Evolutionary conservation across 2,329 filamentous ascomycete species (phyloP).

Genomic region (Colletotrichum cordylinicola): DNA sequence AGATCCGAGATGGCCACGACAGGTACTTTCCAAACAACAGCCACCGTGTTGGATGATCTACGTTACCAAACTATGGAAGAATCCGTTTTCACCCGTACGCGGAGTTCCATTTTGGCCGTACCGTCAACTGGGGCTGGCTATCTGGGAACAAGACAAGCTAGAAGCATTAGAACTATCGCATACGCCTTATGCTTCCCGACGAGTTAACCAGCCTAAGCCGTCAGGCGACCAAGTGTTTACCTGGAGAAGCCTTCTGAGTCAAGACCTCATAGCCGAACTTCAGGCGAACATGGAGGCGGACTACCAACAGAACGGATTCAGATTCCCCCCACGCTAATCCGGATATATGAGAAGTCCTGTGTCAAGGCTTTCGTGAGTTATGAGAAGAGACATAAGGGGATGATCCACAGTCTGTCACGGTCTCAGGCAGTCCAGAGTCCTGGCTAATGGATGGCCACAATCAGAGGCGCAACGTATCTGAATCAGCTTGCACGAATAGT

Average conservation of each 20-base stretch:
- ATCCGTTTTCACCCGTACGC: background rate
- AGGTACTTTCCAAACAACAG: background rate
- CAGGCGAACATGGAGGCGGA: background rate
- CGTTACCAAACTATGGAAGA: background rate
- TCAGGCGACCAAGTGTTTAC: background rate
- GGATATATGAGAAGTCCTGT: background rate
- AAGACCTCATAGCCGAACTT: background rate
- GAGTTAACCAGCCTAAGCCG: background rate
- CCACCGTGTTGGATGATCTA: background rate
- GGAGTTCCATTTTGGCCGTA: conserved; percentile 1
- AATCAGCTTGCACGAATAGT: background rate
- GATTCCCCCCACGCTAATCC: too few species aligned
- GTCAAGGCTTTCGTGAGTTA: background rate
- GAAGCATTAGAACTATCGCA: background rate
- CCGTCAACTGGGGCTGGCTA: background rate
- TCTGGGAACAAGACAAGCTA: background rate
- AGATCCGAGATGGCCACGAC: background rate
- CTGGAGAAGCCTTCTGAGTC: conserved; percentile 3
- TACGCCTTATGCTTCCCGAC: background rate
- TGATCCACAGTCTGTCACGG: too few species aligned
- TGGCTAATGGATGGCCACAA: background rate
- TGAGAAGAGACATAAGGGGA: too few species aligned
- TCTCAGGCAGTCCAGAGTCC: too few species aligned
- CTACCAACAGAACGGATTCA: background rate
- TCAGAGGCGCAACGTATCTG: background rate